These are phyloP conservation scores for Eutrema heterophyllum DNA, from an alignment of 345 rosid species.

Conservation along the genomic window DNA sequence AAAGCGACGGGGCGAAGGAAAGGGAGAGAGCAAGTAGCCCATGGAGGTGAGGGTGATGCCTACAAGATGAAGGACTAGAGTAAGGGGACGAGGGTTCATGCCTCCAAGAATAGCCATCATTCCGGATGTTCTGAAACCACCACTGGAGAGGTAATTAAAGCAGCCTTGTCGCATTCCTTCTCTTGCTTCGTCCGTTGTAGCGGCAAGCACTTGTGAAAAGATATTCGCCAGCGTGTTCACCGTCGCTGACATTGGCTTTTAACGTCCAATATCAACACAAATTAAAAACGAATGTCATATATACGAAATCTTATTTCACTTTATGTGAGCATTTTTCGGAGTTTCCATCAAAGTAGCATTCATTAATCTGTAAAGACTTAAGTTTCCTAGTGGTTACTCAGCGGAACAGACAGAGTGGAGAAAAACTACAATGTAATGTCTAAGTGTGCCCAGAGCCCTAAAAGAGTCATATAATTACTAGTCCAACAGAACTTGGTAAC, in stretches of 20 bases:
- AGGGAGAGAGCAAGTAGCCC: slow-evolving; percentile 29
- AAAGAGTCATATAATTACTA: not conserved
- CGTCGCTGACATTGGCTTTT: slow-evolving; percentile 36
- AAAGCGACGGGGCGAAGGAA: slow-evolving; percentile 35
- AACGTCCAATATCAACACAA: not conserved
- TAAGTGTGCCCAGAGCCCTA: too few species aligned
- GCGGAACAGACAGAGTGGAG: too few species aligned
- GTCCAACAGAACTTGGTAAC: not conserved
- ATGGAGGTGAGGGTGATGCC: slow-evolving; percentile 29
- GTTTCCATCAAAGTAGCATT: not conserved
- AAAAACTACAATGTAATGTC: too few species aligned
- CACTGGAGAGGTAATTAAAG: slow-evolving; percentile 26
- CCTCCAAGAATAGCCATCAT: slow-evolving; percentile 32
- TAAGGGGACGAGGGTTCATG: slow-evolving; percentile 28
- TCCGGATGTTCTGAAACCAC: slow-evolving; percentile 19
- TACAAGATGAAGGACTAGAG: slow-evolving; percentile 29
- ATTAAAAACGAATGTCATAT: not conserved
- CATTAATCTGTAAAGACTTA: too few species aligned
- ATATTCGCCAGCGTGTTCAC: slow-evolving; percentile 34
- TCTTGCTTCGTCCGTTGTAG: slow-evolving; percentile 30
- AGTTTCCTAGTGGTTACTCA: too few species aligned
- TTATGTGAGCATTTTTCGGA: not conserved
- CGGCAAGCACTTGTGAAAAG: slow-evolving; percentile 23
- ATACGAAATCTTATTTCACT: not conserved
- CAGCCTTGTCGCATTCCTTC: slow-evolving; percentile 35